phyloP scores from a whole-genome alignment of 2,329 filamentous ascomycete species.

The Cryphonectria nitschkei region DNA sequence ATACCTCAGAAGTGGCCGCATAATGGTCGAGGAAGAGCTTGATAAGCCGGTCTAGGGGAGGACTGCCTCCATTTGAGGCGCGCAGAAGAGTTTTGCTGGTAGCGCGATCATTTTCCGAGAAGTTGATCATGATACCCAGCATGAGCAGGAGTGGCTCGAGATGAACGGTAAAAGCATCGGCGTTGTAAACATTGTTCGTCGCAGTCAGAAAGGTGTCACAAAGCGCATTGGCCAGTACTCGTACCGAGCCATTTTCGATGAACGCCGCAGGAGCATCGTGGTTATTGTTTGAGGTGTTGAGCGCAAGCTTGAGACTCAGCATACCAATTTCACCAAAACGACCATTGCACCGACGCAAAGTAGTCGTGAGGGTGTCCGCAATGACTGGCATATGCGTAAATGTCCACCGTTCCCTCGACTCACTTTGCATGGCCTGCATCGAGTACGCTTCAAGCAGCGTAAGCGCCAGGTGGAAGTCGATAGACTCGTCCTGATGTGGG shows the following conservation, averaged over 20 bases:
- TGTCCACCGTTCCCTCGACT: constrained; percentile 50
- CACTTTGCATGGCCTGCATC: constrained; percentile 50
- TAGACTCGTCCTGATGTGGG: constrained; percentile 38
- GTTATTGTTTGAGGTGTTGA: constrained; percentile 87
- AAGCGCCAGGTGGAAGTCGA: constrained; percentile 50
- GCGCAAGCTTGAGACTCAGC: constrained; percentile 69
- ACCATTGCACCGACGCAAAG: constrained; percentile 40
- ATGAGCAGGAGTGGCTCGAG: constrained; percentile 77
- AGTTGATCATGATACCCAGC: constrained; percentile 83
- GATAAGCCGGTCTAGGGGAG: constrained; percentile 62
- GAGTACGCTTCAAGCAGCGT: constrained; percentile 58
- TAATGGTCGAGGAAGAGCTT: constrained; percentile 70
- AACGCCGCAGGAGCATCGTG: constrained; percentile 70
- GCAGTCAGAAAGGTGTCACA: constrained; percentile 55
- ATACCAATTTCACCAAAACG: constrained; percentile 47
- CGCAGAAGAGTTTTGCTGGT: constrained; percentile 57
- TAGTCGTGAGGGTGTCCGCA: constrained; percentile 50
- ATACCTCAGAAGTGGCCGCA: constrained; percentile 69
- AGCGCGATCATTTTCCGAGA: constrained; percentile 74
- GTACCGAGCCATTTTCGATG: constrained; percentile 60
- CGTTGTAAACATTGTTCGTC: constrained; percentile 51
- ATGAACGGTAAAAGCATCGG: constrained; percentile 52
- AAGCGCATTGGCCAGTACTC: constrained; percentile 52
- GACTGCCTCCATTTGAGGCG: constrained; percentile 40
- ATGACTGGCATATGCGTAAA: constrained; percentile 55